A percentile compares a stretch with the other conserved stretches of the same genome.
phyloP scores from a whole-genome alignment of 345 rosid genomes.

The Balakata baccata region DNA sequence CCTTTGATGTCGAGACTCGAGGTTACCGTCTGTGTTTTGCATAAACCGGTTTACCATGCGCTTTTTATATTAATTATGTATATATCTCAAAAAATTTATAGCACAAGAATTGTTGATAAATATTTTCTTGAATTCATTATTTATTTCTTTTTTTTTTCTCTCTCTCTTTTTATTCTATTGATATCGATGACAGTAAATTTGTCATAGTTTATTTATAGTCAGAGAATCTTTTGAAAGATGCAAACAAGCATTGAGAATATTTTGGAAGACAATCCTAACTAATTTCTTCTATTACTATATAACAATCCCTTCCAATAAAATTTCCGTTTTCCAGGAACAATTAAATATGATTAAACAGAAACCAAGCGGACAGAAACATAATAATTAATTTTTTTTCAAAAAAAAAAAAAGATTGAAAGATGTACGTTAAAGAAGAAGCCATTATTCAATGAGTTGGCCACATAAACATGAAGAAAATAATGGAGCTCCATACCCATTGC shows the following conservation, averaged over 20 bases:
- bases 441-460: slow-evolving; percentile 35
- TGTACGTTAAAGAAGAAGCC: not conserved
- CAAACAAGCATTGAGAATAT: not conserved
- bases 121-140: no score
- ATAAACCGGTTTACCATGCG: no score
- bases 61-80: no score
- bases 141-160: no score
- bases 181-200: not conserved
- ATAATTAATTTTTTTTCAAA: not conserved
- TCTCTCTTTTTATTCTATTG: no score
- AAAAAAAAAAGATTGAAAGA: no score
- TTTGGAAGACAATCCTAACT: not conserved
- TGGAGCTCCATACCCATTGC: slow-evolving; percentile 36
- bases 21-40: no score
- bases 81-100: no score
- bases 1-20: no score
- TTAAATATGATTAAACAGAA: not conserved
- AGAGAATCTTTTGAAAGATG: not conserved
- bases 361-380: not conserved
- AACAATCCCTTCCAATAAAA: no score
- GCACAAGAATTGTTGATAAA: no score
- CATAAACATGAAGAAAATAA: slow-evolving; percentile 43
- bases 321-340: no score
- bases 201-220: not conserved
- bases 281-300: not conserved